Evolutionary conservation across 176 grass and related monocot species (phyloP).

Genomic region (Triticum turgidum): DNA sequence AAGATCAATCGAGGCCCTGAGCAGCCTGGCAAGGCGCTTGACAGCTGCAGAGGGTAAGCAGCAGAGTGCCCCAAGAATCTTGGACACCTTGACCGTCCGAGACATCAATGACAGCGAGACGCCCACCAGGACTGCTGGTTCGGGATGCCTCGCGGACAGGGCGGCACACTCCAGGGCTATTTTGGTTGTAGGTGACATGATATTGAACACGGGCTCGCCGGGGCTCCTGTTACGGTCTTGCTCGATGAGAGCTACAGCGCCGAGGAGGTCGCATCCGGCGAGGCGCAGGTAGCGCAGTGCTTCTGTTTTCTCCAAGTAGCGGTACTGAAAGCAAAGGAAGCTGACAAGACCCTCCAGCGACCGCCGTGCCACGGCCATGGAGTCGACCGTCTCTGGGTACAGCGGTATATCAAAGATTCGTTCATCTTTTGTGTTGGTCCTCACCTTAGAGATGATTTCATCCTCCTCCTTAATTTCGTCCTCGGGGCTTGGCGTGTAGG

Average conservation of each 20-base stretch:
- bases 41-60: neutral
- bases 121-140: neutral
- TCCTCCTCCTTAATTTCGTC: neutral
- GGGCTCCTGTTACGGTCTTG: neutral
- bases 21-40: neutral
- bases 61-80: neutral
- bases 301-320: neutral
- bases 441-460: neutral
- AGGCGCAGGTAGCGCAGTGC: neutral
- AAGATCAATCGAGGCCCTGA: neutral
- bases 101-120: neutral
- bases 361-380: neutral
- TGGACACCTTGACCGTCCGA: neutral
- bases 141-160: neutral
- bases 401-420: neutral
- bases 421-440: too few species aligned
- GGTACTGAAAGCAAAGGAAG: neutral
- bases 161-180: neutral
- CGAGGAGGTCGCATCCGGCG: neutral
- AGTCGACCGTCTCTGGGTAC: neutral
- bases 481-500: neutral
- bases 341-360: neutral
- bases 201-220: neutral
- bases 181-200: neutral
- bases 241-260: neutral